Evolutionary conservation across 345 rosid species (phyloP), one percentile per base, ranked within the genome.

Genomic region (Pistacia atlantica): DNA sequence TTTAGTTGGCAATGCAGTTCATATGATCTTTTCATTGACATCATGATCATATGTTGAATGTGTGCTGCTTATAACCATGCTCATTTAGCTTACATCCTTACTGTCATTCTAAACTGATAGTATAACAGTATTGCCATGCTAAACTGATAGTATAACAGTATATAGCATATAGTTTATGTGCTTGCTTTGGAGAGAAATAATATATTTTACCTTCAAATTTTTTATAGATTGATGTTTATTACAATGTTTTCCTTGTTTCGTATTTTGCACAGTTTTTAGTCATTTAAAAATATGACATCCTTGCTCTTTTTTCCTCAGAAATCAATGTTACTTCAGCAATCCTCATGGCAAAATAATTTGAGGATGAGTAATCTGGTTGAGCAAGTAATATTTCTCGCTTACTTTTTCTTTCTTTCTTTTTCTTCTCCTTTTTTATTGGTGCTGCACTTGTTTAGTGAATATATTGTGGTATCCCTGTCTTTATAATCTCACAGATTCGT

Each of bases 321-420:
- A 87, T 86, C 96, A 62, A 77, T 95, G 86, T 68, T 95, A 74
- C 87, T 93, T 42, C 94, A 93, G 79, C 97, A 93, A 75, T 91
- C 98, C 52, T 89, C 97, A 33, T 95, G 98, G 98, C 97, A 93
- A 84, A 95, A 80, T 80, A 95, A 90, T 81, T 86, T 90, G 75
- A 87, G 97, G 77, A 95, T 95, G 97, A 83, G 89, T 87, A 91
- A 81, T 77, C 89, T 95, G 65, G 93, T 95, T 66, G 97, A 93
- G 83, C 98, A 95, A 89, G 95, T 93, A 84, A 49, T 67, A 64
- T 73, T 37, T 75, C 33, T 83, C 65, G 5, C 18, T 12, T n/a
- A 38, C 58, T 31, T 8, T 14, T 58, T 3, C 35, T 28, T 68
- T 61, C 54, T 11, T 49, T 49, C 11, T 13, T 49, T 49, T 10